Percentiles rank a stretch among this genome's conserved stretches.
phyloP scores from a whole-genome alignment of 1,139 yeast genomes.

The Pneumocystis carinii region DNA sequence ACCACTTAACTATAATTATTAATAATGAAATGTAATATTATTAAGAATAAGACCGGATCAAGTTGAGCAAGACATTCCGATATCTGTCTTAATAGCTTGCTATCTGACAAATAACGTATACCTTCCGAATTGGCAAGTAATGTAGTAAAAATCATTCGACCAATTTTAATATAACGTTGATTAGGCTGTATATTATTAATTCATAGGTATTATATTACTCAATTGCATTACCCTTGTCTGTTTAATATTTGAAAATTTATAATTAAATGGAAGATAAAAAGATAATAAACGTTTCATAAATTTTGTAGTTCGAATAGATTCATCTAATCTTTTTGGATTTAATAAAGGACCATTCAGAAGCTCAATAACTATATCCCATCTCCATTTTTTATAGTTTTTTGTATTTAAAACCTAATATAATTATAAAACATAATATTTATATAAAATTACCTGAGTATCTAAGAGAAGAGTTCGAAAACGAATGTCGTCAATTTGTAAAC shows the following conservation, averaged over 20 bases:
- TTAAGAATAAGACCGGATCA: slow-evolving; percentile 34
- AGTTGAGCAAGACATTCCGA: slow-evolving; percentile 79
- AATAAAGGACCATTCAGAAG: slow-evolving; percentile 67
- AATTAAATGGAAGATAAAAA: slow-evolving; percentile 82
- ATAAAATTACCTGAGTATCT: slow-evolving; percentile 42
- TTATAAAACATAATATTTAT: neutral
- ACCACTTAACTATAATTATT: slow-evolving; percentile 36
- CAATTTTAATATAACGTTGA: slow-evolving; percentile 48
- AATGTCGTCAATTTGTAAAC: slow-evolving; percentile 49
- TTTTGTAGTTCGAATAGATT: slow-evolving; percentile 62
- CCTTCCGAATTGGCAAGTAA: slow-evolving; percentile 56
- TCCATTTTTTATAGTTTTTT: slow-evolving; percentile 74
- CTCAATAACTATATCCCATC: slow-evolving; percentile 58
- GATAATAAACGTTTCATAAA: slow-evolving; percentile 72
- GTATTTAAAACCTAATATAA: slow-evolving; percentile 34
- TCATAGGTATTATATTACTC: neutral
- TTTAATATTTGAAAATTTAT: slow-evolving; percentile 54
- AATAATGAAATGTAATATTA: neutral
- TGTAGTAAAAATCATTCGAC: slow-evolving; percentile 55
- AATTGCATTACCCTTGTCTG: slow-evolving; percentile 25
- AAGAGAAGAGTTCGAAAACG: slow-evolving; percentile 52
- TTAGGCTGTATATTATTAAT: slow-evolving; percentile 22
- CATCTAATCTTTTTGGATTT: slow-evolving; percentile 61
- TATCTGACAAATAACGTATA: slow-evolving; percentile 47
- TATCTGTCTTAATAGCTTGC: slow-evolving; percentile 69